Evolutionary conservation across 768 basidiomycete genomes (phyloP), one percentile per base, ranked within the genome.

Genomic region (Naganishia vaughanmartiniae): DNA sequence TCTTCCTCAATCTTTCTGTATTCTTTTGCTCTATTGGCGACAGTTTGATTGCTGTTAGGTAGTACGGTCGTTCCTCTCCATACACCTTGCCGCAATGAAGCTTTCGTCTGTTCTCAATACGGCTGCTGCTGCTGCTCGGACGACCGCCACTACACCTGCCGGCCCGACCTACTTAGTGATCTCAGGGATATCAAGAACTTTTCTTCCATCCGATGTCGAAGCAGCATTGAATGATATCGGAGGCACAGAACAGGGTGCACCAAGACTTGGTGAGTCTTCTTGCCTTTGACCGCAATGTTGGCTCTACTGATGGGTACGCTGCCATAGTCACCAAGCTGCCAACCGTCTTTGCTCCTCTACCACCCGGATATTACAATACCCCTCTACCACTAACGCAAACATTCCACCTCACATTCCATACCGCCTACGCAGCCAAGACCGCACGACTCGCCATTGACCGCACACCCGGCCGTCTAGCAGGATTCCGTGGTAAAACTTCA

Each of bases 211-310:
- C 3, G 60, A 63, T 45, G 60, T 63, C 12, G 39, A 63, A 45
- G 39, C 39, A n/a, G 60, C 60, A 34, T 30, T 63, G 60, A n/a
- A 30, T 7, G 60, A 63, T 36, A 63, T 63, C 42, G 60, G 60
- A 26, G 60, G 24, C 7, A 28, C 26, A 14, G n/a, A 42, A 24
- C 42, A 39, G 11, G 60, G 60, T 15, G 60, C 39, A 46, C 60
- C 60, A 6, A 45, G 36, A 26, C 60, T 63, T 11, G 60, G 60
- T 63, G 28, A 28, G 60, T 26, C 36, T 28, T 42, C 26, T 45
- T 26, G 24, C 26, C n/a, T 24, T 26, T 30, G 7, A 1, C 1
- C 57, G 17, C 34, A 7, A 2, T 26, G 5, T 39, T 42, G 17
- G 12, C 39, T 42, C 15, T 24, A 28, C 36, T 42, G 15, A 24